phyloP scores from a whole-genome alignment of 441 rosid species.

The Biscutella laevigata region DNA sequence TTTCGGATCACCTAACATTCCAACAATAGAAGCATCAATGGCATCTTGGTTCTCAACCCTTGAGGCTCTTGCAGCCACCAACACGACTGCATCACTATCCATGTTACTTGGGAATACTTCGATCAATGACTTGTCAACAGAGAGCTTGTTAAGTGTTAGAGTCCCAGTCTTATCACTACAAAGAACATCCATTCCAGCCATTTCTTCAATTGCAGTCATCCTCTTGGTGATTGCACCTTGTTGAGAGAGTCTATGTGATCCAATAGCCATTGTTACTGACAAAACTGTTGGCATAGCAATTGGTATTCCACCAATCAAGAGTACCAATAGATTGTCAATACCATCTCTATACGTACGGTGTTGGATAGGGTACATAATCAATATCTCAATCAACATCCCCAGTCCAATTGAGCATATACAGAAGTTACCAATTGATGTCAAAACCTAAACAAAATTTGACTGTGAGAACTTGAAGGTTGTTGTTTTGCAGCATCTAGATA shows the following conservation, averaged over 20 bases:
- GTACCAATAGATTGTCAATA: conserved; percentile 83
- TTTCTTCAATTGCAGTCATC: conserved; percentile 97
- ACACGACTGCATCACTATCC: conserved; percentile 43
- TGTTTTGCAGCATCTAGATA: no score
- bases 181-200: no score
- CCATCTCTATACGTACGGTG: conserved; percentile 68
- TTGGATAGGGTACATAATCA: conserved; percentile 76
- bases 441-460: conserved; percentile 35
- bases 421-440: conserved; percentile 92
- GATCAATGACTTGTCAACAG: conserved; percentile 63
- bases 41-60: conserved; percentile 92
- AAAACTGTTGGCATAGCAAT: conserved; percentile 97
- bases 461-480: no score
- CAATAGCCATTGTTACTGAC: conserved; percentile 96
- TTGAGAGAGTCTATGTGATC: conserved; percentile 74
- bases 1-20: conserved; percentile 75
- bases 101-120: conserved; percentile 51
- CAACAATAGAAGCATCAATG: conserved; percentile 82
- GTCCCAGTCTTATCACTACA: conserved; percentile 97
- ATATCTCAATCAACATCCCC: conserved; percentile 67
- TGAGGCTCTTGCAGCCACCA: conserved; percentile 82
- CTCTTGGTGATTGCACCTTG: conserved; percentile 98
- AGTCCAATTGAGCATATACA: conserved; percentile 82
- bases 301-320: conserved; percentile 92
- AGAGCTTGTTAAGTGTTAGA: conserved; percentile 85